These are phyloP conservation scores for Cyberlindnera japonica DNA, from an alignment of 805 yeast species.

Conservation along the genomic window DNA sequence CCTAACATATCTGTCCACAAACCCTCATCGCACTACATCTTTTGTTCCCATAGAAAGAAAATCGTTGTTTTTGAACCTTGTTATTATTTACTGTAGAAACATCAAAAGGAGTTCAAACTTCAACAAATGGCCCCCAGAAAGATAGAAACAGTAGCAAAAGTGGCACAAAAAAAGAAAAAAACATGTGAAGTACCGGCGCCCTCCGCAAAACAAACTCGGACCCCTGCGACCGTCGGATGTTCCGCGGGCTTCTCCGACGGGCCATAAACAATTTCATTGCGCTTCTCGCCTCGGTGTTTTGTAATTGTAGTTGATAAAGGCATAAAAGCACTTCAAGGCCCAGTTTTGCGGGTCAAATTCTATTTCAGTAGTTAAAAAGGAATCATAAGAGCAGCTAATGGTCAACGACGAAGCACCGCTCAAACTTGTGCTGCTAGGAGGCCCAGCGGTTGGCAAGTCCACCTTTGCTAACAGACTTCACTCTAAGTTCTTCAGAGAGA, in stretches of 20 bases:
- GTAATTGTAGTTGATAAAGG: not conserved
- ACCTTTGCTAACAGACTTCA: constrained; percentile 49
- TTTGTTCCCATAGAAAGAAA: not conserved
- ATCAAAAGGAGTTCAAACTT: too few relatives aligned
- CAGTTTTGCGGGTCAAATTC: too few relatives aligned
- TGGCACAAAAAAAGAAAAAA: not conserved
- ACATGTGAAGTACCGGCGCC: not conserved
- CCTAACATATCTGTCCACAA: too few relatives aligned
- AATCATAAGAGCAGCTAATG: constrained; percentile 2
- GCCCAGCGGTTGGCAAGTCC: constrained; percentile 56
- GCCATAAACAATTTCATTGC: not conserved
- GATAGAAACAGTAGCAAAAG: not conserved
- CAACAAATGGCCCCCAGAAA: too few relatives aligned
- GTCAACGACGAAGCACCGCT: constrained; percentile 37
- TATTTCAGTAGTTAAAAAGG: not conserved
- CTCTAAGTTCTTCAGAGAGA: constrained; percentile 52
- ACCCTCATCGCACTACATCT: too few relatives aligned
- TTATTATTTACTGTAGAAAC: too few relatives aligned
- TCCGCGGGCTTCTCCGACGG: constrained; percentile 5
- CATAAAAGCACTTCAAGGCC: not conserved
- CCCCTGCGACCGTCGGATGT: too few relatives aligned
- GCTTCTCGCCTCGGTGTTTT: not conserved
- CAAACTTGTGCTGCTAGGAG: constrained; percentile 60
- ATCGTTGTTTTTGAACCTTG: too few relatives aligned
- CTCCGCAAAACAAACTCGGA: too few relatives aligned